Evolutionary conservation across 2,329 filamentous ascomycete species (phyloP).

Genomic region (Magnaporthiopsis rhizophila): DNA sequence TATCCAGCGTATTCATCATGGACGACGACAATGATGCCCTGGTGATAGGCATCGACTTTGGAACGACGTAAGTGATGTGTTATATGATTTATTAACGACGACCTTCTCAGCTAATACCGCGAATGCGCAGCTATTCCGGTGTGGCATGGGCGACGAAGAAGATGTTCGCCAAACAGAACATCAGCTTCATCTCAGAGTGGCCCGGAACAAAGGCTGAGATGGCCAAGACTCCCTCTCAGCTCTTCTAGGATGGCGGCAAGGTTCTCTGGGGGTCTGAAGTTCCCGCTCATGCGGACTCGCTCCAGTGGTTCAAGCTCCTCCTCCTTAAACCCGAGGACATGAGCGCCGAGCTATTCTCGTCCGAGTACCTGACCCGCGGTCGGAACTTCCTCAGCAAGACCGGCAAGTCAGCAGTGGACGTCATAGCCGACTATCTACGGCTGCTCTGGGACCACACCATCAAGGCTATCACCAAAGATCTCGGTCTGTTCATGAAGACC

Average conservation of each 20-base stretch:
- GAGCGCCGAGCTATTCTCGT: background rate
- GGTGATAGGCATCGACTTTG: constrained; percentile 5
- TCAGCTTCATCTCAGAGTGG: background rate
- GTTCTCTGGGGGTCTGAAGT: background rate
- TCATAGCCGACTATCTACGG: constrained; percentile 24
- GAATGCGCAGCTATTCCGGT: background rate
- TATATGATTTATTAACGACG: background rate
- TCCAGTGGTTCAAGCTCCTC: constrained; percentile 7
- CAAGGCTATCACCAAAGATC: constrained; percentile 17
- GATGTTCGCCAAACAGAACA: background rate
- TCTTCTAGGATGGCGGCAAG: constrained; percentile 1
- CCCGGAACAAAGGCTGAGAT: background rate
- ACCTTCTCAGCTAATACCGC: background rate
- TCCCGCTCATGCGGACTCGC: background rate
- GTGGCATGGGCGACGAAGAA: constrained; percentile 3
- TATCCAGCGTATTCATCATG: too few relatives aligned
- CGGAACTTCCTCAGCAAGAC: background rate
- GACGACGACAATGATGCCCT: background rate
- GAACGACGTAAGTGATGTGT: background rate
- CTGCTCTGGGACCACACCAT: constrained; percentile 25
- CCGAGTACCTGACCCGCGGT: background rate
- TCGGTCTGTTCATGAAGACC: constrained; percentile 17
- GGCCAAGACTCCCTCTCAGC: constrained; percentile 1
- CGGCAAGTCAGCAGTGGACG: constrained; percentile 17
- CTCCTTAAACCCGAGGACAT: constrained; percentile 1